Evolutionary conservation across 1,284 basidiomycete species (phyloP).

Genomic region (Clitocybe nebularis): DNA sequence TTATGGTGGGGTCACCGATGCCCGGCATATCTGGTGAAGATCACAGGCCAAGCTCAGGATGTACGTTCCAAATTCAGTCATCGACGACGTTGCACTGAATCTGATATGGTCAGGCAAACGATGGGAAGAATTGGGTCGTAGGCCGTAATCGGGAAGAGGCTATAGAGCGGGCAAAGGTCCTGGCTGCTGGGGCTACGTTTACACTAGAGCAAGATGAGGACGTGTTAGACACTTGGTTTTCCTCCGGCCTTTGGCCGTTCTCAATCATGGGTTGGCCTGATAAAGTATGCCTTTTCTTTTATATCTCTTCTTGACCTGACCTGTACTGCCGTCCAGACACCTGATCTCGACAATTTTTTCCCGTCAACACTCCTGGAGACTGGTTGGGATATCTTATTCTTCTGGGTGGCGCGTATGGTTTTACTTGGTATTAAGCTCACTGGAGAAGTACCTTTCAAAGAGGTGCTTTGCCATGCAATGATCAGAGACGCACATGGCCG

Average conservation of each 20-base stretch:
- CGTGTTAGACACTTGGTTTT: slow-evolving; percentile 99
- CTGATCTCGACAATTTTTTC: slow-evolving; percentile 81
- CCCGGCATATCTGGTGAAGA: slow-evolving; percentile 90
- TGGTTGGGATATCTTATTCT: slow-evolving; percentile 99
- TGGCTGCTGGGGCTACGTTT: slow-evolving; percentile 74
- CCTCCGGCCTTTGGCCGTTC: slow-evolving; percentile 97
- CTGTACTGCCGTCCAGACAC: slow-evolving; percentile 40
- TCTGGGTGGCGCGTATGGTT: slow-evolving; percentile 99
- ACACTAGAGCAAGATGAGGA: slow-evolving; percentile 93
- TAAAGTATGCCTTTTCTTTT: slow-evolving; percentile 44
- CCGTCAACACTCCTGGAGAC: slow-evolving; percentile 92
- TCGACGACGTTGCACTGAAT: no score
- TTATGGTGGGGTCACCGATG: slow-evolving; percentile 99
- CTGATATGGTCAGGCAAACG: slow-evolving; percentile 63
- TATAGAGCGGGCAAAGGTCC: slow-evolving; percentile 66
- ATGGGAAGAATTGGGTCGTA: slow-evolving; percentile 88
- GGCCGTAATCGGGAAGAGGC: slow-evolving; percentile 83
- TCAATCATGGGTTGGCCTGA: slow-evolving; percentile 98
- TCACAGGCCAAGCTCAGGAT: slow-evolving; percentile 79
- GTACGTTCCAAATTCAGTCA: no score
- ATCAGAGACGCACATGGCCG: slow-evolving; percentile 97
- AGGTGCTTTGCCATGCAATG: slow-evolving; percentile 99
- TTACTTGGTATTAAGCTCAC: slow-evolving; percentile 91
- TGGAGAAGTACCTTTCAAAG: slow-evolving; percentile 89
- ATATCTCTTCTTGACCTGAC: background rate